These are phyloP conservation scores for Cercis canadensis DNA, from an alignment of 306 rosid genomes.

Conservation along the genomic window DNA sequence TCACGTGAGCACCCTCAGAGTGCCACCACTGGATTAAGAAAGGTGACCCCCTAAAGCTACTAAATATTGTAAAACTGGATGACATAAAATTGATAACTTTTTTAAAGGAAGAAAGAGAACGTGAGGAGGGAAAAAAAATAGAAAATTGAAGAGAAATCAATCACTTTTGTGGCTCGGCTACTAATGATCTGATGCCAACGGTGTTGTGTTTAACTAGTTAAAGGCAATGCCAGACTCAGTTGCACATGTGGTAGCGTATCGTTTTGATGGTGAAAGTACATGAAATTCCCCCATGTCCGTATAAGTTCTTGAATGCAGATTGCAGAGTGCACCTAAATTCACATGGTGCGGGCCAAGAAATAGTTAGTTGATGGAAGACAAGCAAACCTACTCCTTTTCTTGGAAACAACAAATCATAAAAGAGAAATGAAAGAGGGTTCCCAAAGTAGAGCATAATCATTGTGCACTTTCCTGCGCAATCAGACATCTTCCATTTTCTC, in stretches of 20 bases:
- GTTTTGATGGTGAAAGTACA: conserved; percentile 18
- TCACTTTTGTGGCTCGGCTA: background rate
- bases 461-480: conserved; percentile 45
- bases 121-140: no score
- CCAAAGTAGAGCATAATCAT: conserved; percentile 36
- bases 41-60: background rate
- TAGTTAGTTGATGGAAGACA: conserved; percentile 44
- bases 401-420: conserved; percentile 38
- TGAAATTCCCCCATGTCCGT: conserved; percentile 21
- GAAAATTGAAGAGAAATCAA: no score
- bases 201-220: no score
- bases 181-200: background rate
- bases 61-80: no score
- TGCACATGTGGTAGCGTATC: no score
- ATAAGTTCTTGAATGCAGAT: conserved; percentile 31
- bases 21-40: conserved; percentile 17
- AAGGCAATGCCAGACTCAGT: no score
- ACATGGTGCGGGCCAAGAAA: conserved; percentile 53
- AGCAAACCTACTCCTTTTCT: conserved; percentile 39
- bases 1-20: conserved; percentile 38
- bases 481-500: conserved; percentile 34
- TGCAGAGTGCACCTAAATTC: conserved; percentile 36
- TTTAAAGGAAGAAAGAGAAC: no score
- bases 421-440: conserved; percentile 27
- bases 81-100: no score